Base-by-base conservation (phyloP, 805 yeast genomes). In the Wickerhamomyces canadensis region DNA sequence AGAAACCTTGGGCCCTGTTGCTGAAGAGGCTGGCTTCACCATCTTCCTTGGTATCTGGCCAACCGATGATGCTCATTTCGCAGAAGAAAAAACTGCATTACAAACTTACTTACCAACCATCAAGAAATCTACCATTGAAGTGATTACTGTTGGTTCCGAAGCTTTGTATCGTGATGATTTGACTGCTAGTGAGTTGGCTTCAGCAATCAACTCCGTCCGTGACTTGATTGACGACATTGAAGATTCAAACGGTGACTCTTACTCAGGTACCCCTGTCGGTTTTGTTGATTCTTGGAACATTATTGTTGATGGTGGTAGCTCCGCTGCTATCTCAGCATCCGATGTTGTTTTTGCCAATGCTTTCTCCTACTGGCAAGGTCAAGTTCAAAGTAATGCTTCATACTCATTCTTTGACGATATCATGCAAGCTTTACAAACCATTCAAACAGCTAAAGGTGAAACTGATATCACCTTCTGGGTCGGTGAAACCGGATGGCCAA, bases 331-430 rank as follows among this genome's bases (percentile, higher is more conserved):
- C 58, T 53, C 76, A 61, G 89, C 87, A 36, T 70, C 94, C 33
- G 98, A 91, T 62, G 70, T 86, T 54, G 78, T 88, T 44, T 84
- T 81, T 61, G 95, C 96, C 56, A 91, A 91, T 60, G 97, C 96
- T 35, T 91, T 91, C 76, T 85, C 97, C 8, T 91, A 89, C 80
- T 91, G 98, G 98, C 98, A 91, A 71, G 97, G 97, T 31, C 97
- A 88, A 70, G 74, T 87, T 49, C 74, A 73, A 75, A 57, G 62
- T 34, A 89, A 89, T 62, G 76, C 96, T 19, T 78, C 95, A 14
- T 85, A 77, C 74, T 87, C 96, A 3, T 91, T 89, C 82, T 76
- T 87, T 50, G 97, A 89, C 61, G 97, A 91, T 63, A 86, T 91
- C 63, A 88, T 89, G 96, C 97, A 91, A 74, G 96, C 97, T 49